phyloP scores from a whole-genome alignment of 2,329 filamentous ascomycete species.

The Pseudocercospora cruenta region DNA sequence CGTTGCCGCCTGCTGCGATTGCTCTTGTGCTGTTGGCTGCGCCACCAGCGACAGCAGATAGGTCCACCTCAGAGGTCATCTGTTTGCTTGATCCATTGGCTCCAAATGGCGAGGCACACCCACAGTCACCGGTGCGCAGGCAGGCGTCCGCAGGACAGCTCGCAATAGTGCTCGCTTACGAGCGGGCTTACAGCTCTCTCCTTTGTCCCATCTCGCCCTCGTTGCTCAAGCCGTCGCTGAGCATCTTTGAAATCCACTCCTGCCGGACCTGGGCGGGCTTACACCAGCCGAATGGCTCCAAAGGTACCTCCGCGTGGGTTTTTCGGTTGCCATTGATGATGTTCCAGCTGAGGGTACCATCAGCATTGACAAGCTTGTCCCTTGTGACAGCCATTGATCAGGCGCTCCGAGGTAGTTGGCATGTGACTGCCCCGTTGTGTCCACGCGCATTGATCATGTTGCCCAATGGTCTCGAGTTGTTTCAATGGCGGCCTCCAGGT shows the following conservation, averaged over 20 bases:
- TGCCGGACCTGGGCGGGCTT: constrained; percentile 6
- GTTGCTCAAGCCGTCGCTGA: neutral
- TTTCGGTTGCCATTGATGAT: constrained; percentile 7
- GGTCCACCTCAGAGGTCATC: constrained; percentile 21
- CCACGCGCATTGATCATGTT: neutral
- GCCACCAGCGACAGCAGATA: constrained; percentile 17
- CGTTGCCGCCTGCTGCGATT: neutral
- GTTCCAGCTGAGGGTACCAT: constrained; percentile 11
- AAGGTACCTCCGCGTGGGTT: constrained; percentile 7
- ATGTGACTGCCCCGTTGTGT: constrained; percentile 4
- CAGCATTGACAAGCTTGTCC: constrained; percentile 11
- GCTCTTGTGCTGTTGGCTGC: constrained; percentile 14
- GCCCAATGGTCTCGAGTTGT: constrained; percentile 11
- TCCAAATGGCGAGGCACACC: constrained; percentile 23
- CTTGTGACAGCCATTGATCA: constrained; percentile 18
- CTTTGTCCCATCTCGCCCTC: constrained; percentile 6
- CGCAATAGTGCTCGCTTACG: constrained; percentile 20
- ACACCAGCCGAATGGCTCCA: constrained; percentile 1
- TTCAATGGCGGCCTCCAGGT: constrained; percentile 14
- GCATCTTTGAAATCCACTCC: neutral
- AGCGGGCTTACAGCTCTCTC: constrained; percentile 14
- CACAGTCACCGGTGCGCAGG: constrained; percentile 14
- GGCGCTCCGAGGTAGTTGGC: constrained; percentile 9
- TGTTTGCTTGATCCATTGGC: constrained; percentile 26
- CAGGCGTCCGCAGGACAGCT: constrained; percentile 12